These are phyloP conservation scores for Salvia rosmarinus DNA, from an alignment of 257 asterid species.

Conservation along the genomic window DNA sequence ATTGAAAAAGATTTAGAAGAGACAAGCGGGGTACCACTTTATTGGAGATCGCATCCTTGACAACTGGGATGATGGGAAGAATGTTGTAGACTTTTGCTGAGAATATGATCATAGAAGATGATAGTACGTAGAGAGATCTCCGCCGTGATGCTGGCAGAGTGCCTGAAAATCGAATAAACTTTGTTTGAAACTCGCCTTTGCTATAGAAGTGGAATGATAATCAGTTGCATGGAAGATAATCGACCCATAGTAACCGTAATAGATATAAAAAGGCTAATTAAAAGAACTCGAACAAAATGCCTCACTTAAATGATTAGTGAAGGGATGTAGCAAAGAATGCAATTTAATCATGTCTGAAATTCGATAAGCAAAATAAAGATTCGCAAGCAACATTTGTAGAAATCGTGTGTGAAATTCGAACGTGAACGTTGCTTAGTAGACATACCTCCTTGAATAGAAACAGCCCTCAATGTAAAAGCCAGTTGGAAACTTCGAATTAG, in stretches of 20 bases:
- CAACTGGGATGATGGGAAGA: conserved; percentile 56
- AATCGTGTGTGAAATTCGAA: not conserved
- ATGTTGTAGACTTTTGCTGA: conserved; percentile 74
- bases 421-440: conserved; percentile 10
- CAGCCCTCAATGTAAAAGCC: conserved; percentile 73
- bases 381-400: conserved; percentile 12
- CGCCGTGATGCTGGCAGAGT: conserved; percentile 81
- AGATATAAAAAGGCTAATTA: no score
- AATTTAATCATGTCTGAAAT: not conserved
- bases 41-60: conserved; percentile 56
- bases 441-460: conserved; percentile 76
- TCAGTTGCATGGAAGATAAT: not conserved
- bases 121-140: conserved; percentile 86
- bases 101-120: conserved; percentile 85
- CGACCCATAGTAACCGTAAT: not conserved
- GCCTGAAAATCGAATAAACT: conserved; percentile 55
- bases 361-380: conserved; percentile 7
- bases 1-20: not conserved
- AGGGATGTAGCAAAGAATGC: no score
- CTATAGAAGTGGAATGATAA: not conserved
- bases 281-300: no score
- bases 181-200: conserved; percentile 15
- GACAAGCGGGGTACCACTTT: conserved; percentile 53
- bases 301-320: no score
- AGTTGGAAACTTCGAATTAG: conserved; percentile 80